Conservation (phyloP, 2,329 filamentous ascomycete species). For the Cytospora piceae region DNA sequence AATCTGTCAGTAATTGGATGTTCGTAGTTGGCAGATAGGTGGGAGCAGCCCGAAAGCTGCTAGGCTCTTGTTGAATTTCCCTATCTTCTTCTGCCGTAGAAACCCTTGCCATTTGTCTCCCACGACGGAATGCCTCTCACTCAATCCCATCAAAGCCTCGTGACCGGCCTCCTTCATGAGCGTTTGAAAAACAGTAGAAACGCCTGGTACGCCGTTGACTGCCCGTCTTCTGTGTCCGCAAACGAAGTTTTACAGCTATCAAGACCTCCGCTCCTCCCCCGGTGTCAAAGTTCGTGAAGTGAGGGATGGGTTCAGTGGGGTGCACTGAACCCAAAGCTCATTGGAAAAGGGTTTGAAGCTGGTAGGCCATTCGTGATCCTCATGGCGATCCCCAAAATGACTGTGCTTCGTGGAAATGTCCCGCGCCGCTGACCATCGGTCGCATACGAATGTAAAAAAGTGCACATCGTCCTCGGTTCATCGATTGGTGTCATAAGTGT, state of each 20-base stretch:
- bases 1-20: not conserved
- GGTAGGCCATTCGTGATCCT: constrained; percentile 7
- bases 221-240: not conserved
- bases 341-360: not conserved
- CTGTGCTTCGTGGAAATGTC: constrained; percentile 6
- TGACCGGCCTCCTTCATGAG: not conserved
- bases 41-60: not conserved
- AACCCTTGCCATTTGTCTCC: not conserved
- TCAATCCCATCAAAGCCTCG: not conserved
- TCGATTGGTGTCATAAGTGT: constrained; percentile 26
- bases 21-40: not conserved
- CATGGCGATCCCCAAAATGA: constrained; percentile 17
- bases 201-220: not conserved
- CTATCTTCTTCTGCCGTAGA: not conserved
- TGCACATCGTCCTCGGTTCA: constrained; percentile 6
- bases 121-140: not conserved
- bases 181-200: not conserved
- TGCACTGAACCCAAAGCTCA: not conserved
- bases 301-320: not conserved
- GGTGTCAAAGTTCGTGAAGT: not conserved
- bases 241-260: not conserved
- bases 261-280: not conserved
- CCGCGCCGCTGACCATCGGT: constrained; percentile 22
- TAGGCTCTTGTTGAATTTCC: not conserved
- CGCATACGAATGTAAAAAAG: constrained; percentile 21